phyloP scores from a whole-genome alignment of 2,329 filamentous ascomycete genomes.

The Nemania bipapillata region DNA sequence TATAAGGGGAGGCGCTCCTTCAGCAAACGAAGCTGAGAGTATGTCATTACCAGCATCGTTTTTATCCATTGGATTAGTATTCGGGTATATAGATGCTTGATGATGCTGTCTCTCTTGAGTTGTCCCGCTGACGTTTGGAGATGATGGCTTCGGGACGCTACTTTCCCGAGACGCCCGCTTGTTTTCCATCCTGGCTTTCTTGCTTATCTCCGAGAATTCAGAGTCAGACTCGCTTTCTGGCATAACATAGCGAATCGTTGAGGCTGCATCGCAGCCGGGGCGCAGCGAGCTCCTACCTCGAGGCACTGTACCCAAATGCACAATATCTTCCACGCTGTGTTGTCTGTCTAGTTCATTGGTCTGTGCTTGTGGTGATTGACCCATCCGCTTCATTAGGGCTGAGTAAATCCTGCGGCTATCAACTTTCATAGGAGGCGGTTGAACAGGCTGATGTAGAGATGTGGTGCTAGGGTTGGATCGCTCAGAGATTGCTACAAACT shows the following conservation, averaged over 20 bases:
- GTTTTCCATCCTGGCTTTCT: slow-evolving; percentile 15
- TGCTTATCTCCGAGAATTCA: slow-evolving; percentile 26
- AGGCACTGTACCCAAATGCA: slow-evolving; percentile 37
- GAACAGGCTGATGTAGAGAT: slow-evolving; percentile 30
- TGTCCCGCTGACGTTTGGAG: neutral
- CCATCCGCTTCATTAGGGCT: slow-evolving; percentile 68
- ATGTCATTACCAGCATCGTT: neutral
- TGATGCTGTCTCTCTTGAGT: slow-evolving; percentile 1
- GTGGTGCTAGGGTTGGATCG: slow-evolving; percentile 40
- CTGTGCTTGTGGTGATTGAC: slow-evolving; percentile 52
- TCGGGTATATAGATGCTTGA: slow-evolving; percentile 19
- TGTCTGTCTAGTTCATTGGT: slow-evolving; percentile 39
- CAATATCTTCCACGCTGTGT: slow-evolving; percentile 37
- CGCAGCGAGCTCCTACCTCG: slow-evolving; percentile 40
- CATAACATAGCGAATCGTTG: slow-evolving; percentile 47
- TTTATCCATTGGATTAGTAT: neutral
- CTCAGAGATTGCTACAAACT: slow-evolving; percentile 44
- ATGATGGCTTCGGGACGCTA: neutral
- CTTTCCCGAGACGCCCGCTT: neutral
- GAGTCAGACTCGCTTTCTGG: slow-evolving; percentile 41
- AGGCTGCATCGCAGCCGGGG: slow-evolving; percentile 17
- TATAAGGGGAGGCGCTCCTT: slow-evolving; percentile 40
- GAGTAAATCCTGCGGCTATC: slow-evolving; percentile 71
- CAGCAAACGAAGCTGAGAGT: slow-evolving; percentile 16
- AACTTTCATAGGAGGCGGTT: slow-evolving; percentile 50